Evolutionary conservation across 176 grass and related monocot species (phyloP).

Genomic region (Zea mays): Zm-B73-REFERENCE-NAM-5.0 NC_050099.1:246980001-246980500

Average conservation of each 20-base stretch:
- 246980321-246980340: neutral
- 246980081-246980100: slow-evolving; percentile 67
- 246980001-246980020: slow-evolving; percentile 67
- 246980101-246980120: slow-evolving; percentile 77
- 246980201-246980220: no score
- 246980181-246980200: neutral
- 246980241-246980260: neutral
- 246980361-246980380: neutral
- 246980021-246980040: slow-evolving; percentile 69
- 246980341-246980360: neutral
- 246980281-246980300: neutral
- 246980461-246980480: no score
- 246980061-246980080: slow-evolving; percentile 71
- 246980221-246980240: neutral
- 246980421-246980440: no score
- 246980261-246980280: neutral
- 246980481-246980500: no score
- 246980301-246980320: neutral
- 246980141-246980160: slow-evolving; percentile 61
- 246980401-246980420: neutral
- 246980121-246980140: slow-evolving; percentile 76
- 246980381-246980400: neutral
- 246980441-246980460: no score
- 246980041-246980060: slow-evolving; percentile 65
- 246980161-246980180: neutral